Conservation (phyloP, 2,329 filamentous ascomycete genomes). For the Exophiala spinifera region DNA sequence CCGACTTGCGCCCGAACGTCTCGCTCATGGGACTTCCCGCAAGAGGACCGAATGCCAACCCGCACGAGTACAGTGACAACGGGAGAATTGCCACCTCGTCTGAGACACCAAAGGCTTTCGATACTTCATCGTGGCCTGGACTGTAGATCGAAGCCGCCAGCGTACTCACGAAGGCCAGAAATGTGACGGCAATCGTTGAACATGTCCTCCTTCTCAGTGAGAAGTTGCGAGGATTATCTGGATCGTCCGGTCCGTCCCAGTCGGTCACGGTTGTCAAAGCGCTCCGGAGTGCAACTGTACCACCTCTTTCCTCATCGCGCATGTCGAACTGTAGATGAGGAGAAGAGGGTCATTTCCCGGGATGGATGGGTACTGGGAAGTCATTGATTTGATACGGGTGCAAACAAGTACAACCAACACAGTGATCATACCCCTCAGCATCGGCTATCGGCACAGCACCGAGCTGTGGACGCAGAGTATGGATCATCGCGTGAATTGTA, state of each 20-base stretch:
- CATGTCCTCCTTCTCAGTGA: conserved; percentile 16
- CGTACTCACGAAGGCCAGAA: conserved; percentile 24
- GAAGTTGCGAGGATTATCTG: conserved; percentile 28
- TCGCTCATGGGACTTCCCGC: conserved; percentile 38
- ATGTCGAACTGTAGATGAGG: background rate
- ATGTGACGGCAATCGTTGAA: conserved; percentile 24
- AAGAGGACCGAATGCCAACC: conserved; percentile 38
- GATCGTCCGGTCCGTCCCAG: conserved; percentile 25
- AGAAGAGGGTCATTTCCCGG: background rate
- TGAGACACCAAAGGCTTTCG: conserved; percentile 33
- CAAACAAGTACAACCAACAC: background rate
- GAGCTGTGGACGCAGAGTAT: too few species aligned
- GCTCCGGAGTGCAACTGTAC: background rate
- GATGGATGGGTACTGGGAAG: background rate
- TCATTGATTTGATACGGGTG: background rate
- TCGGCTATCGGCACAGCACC: background rate
- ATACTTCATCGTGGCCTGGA: conserved; percentile 54
- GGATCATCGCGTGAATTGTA: too few species aligned
- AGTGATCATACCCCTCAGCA: background rate
- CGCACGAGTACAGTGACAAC: conserved; percentile 37
- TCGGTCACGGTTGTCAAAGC: conserved; percentile 6
- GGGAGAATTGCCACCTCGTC: conserved; percentile 34
- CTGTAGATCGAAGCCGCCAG: conserved; percentile 33
- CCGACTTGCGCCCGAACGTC: conserved; percentile 35
- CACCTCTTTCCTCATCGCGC: background rate